Conservation (phyloP, 1,284 basidiomycete species). For the Trichosporon sp. region DNA sequence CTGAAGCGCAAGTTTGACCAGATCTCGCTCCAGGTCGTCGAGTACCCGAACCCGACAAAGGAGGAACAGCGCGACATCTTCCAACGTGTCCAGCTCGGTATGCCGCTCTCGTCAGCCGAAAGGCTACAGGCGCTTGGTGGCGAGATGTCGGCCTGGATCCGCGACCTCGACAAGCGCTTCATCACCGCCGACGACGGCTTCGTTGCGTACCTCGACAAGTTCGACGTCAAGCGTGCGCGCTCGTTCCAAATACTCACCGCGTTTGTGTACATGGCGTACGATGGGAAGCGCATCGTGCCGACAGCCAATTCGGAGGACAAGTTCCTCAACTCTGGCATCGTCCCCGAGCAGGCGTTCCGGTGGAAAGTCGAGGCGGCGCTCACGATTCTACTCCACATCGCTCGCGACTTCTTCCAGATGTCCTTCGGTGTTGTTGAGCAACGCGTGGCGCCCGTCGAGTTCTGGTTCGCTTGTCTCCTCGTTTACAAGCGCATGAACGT, state of each 20-base stretch:
- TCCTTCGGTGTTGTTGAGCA: constrained; percentile 39
- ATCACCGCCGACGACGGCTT: constrained; percentile 21
- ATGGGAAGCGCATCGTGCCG: constrained; percentile 7
- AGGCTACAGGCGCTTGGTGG: constrained; percentile 50
- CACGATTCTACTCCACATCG: constrained; percentile 43
- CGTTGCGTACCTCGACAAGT: constrained; percentile 24
- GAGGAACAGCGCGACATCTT: constrained; percentile 53
- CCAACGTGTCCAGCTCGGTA: constrained; percentile 55
- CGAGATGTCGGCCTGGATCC: constrained; percentile 43
- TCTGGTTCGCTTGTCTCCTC: constrained; percentile 42
- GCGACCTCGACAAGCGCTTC: constrained; percentile 42
- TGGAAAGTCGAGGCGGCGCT: constrained; percentile 41
- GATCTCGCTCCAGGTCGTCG: constrained; percentile 42
- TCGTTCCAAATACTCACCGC: constrained; percentile 41
- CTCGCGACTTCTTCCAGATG: constrained; percentile 33
- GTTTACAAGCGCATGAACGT: constrained; percentile 44
- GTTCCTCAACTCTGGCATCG: constrained; percentile 35
- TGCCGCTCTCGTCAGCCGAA: constrained; percentile 50
- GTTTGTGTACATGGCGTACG: constrained; percentile 37
- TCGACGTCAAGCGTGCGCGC: constrained; percentile 37
- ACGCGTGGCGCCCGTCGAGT: constrained; percentile 51
- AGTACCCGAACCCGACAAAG: constrained; percentile 43
- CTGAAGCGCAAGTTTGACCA: constrained; percentile 46
- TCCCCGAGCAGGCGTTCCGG: constrained; percentile 41
- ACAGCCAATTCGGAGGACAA: constrained; percentile 21